Evolutionary conservation across 345 rosid genomes (phyloP), one percentile per base, ranked within the genome.

Genomic region (Dovyalis caffra): DNA sequence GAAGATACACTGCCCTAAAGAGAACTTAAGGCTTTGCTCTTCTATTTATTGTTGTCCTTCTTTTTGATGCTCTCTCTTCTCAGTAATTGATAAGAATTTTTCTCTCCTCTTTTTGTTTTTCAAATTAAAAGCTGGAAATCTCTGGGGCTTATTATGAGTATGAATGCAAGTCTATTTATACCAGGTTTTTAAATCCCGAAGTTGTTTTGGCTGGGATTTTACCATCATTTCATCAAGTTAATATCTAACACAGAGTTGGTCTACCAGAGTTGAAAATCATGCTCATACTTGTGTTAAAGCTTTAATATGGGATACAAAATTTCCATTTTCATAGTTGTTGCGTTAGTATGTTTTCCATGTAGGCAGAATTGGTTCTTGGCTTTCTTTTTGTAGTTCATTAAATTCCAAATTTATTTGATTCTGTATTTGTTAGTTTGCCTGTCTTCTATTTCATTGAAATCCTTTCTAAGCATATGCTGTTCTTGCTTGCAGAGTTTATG

Each of bases 401-500:
- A 23, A 58, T 32, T 21, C 31, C 67, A 49, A 56, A 35, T 32
- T 38, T 62, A 12, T 26, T 56, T 45, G 18, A 7, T 26, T 47
- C n/a, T 23, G 31, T 53, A 1, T 40, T 20, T 65, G 63, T 64
- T 26, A 56, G 14, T 66, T 28, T 64, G 28, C 28, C 63, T 56
- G 23, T 47, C 15, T 65, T 49, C 66, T 56, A 23, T 65, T 60
- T 29, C 60, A 15, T 47, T 7, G 60, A 64, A 12, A 56, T 23
- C 61, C 25, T 74, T 72, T 34, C 32, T 69, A 12, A 38, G 53
- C 61, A 38, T 40, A 40, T 37, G 15, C 18, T 51, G 66, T 74
- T 72, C 62, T 35, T 78, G 61, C 76, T 75, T 84, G 85, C 88
- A 91, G 96, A 91, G 84, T 91, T 84, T 73, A 89, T 91, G 96